Base-by-base conservation (phyloP, 345 rosid genomes). In the Moringa oleifera region DNA sequence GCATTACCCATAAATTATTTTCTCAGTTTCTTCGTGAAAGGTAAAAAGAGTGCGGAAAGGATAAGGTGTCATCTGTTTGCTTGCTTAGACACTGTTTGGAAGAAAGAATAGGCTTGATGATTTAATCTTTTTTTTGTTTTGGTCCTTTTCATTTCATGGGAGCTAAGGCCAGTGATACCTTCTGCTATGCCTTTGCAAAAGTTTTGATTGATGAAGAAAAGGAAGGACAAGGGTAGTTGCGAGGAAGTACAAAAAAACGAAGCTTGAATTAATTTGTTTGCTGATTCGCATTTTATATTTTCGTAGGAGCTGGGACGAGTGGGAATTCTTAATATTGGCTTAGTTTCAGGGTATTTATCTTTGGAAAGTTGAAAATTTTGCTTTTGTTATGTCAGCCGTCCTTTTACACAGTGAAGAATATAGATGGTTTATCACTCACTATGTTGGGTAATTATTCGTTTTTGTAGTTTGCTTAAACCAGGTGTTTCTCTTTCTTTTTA, bases 11-110 rank as follows among this genome's bases (percentile, higher is more conserved):
- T 59, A 90, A 86, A 64, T 75, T 75, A 57, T 88, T 88, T 64
- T 87, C 92, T 69, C 88, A 86, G 68, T 93, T 85, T 79, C 96
- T 90, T 60, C 90, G 97, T 20, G 98, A 93, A 79, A 90, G 98
- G 98, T 93, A 55, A 17, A 12, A 33, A 33, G 5, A 33, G 11
- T 4, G 37, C 37, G 11, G 37, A 64, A 18, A 55, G 16, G 51
- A 2, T 11, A 31, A 20, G 59, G 56, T 50, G 18, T 53, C 49
- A 11, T 41, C 17, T 41, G 12, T 11, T 41, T 9, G 17, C 12
- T 41, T 41, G 47, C 17, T 28, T 2, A 28, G 33, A 8, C 3
- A 28, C 5, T 28, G 33, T 28, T 2, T 3, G 33, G 8, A 28
- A 50, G 24, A 51, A 24, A 61, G 0, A 18, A 19, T 20, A 18